These are phyloP conservation scores for Aspergillus phoenicis DNA, from an alignment of 2,329 filamentous ascomycete species.

Conservation along the genomic window DNA sequence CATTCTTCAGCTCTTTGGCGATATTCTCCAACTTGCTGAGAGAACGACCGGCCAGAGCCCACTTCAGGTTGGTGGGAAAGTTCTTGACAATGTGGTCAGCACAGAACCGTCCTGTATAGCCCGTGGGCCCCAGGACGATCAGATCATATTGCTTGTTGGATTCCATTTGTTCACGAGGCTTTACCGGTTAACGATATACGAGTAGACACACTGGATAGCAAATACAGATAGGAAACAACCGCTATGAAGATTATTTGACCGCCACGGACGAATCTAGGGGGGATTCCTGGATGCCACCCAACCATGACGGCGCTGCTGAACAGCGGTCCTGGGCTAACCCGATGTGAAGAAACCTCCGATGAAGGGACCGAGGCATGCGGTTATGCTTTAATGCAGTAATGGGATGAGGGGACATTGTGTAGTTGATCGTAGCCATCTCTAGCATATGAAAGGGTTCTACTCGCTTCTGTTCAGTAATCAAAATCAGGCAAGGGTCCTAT, in stretches of 20 bases:
- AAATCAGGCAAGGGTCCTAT: background rate
- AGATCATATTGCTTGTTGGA: constrained; percentile 61
- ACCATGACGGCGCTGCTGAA: background rate
- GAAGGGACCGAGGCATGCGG: background rate
- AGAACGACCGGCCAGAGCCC: constrained; percentile 87
- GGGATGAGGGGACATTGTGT: too few species aligned
- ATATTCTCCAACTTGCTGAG: constrained; percentile 71
- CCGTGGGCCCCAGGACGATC: constrained; percentile 69
- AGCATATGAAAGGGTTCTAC: background rate
- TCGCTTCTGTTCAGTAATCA: background rate
- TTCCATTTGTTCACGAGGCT: constrained; percentile 38
- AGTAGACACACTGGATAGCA: background rate
- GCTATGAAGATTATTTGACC: background rate
- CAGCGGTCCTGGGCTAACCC: constrained; percentile 1
- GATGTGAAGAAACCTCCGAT: constrained; percentile 4
- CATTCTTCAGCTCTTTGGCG: constrained; percentile 64
- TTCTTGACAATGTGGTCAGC: constrained; percentile 73
- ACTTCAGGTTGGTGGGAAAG: constrained; percentile 76
- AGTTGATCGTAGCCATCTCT: background rate
- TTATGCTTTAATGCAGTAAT: background rate
- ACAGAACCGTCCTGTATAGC: constrained; percentile 79
- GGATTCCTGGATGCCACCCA: background rate
- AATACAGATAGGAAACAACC: background rate
- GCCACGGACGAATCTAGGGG: background rate
- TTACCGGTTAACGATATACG: background rate